These are phyloP conservation scores for Fomitopsis serialis DNA, from an alignment of 768 basidiomycete genomes.

Conservation along the genomic window DNA sequence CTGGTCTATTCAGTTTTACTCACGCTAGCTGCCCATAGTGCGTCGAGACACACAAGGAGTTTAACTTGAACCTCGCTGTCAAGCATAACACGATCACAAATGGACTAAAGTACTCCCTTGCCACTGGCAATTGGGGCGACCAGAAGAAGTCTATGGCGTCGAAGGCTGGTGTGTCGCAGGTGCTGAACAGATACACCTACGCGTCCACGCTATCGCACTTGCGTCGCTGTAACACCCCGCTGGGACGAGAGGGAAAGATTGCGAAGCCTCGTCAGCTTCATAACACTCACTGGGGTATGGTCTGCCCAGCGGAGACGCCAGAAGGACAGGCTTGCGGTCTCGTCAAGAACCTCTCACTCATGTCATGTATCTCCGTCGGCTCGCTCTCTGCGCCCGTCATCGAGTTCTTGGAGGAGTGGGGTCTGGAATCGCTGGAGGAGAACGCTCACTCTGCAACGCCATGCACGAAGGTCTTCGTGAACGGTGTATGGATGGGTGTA, in stretches of 20 bases:
- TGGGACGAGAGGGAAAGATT: constrained; percentile 98
- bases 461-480: constrained; percentile 96
- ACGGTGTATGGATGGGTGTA: constrained; percentile 99
- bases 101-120: constrained; percentile 95
- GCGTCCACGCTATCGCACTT: constrained; percentile 97
- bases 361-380: constrained; percentile 97
- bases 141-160: constrained; percentile 98
- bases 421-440: constrained; percentile 90
- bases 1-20: background rate
- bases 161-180: constrained; percentile 98
- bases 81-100: constrained; percentile 98
- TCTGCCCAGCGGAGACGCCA: constrained; percentile 98
- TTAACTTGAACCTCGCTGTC: constrained; percentile 86
- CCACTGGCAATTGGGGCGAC: constrained; percentile 99
- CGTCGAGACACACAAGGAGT: constrained; percentile 94
- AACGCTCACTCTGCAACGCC: constrained; percentile 81
- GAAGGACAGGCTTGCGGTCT: constrained; percentile 99
- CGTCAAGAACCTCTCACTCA: constrained; percentile 96
- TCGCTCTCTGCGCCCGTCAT: constrained; percentile 94
- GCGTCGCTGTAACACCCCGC: constrained; percentile 95
- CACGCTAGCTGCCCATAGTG: constrained; percentile 47
- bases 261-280: constrained; percentile 98
- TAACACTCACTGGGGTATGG: constrained; percentile 99
- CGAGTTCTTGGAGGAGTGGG: constrained; percentile 99
- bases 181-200: constrained; percentile 97